phyloP scores from a whole-genome alignment of 2,329 filamentous ascomycete species.

The Didymella segeticola region DNA sequence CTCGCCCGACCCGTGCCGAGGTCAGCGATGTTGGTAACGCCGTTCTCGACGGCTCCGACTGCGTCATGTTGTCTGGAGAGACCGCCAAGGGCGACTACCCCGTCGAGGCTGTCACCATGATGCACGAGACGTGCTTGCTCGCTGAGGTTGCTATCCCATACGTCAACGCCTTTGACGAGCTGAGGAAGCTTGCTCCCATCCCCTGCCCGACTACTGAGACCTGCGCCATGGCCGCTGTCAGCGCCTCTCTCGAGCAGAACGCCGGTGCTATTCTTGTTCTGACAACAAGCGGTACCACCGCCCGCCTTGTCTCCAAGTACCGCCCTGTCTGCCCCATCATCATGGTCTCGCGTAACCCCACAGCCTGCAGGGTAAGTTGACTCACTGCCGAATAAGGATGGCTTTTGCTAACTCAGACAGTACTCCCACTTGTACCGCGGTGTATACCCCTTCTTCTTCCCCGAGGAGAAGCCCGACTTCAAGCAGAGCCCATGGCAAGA shows the following conservation, averaged over 20 bases:
- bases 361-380: slow-evolving; percentile 71
- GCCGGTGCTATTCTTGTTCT: slow-evolving; percentile 95
- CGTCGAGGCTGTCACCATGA: slow-evolving; percentile 89
- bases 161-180: slow-evolving; percentile 94
- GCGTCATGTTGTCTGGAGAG: slow-evolving; percentile 99
- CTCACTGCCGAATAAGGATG: not conserved
- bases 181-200: slow-evolving; percentile 81
- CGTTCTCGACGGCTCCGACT: slow-evolving; percentile 96
- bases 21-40: slow-evolving; percentile 99
- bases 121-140: slow-evolving; percentile 96
- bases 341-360: slow-evolving; percentile 92
- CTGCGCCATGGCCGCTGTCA: slow-evolving; percentile 95
- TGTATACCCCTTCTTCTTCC: slow-evolving; percentile 96
- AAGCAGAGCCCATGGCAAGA: slow-evolving; percentile 94
- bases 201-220: slow-evolving; percentile 91
- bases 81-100: slow-evolving; percentile 98
- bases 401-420: slow-evolving; percentile 41
- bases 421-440: slow-evolving; percentile 96
- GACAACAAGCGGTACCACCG: slow-evolving; percentile 93
- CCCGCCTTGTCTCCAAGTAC: slow-evolving; percentile 96
- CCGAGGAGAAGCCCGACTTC: slow-evolving; percentile 94
- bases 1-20: slow-evolving; percentile 95
- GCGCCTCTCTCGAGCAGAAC: slow-evolving; percentile 93
- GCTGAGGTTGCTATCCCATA: slow-evolving; percentile 98
- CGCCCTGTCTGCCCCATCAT: slow-evolving; percentile 98